Evolutionary conservation across 805 yeast species (phyloP).

Genomic region (Lachancea quebecensis): DNA sequence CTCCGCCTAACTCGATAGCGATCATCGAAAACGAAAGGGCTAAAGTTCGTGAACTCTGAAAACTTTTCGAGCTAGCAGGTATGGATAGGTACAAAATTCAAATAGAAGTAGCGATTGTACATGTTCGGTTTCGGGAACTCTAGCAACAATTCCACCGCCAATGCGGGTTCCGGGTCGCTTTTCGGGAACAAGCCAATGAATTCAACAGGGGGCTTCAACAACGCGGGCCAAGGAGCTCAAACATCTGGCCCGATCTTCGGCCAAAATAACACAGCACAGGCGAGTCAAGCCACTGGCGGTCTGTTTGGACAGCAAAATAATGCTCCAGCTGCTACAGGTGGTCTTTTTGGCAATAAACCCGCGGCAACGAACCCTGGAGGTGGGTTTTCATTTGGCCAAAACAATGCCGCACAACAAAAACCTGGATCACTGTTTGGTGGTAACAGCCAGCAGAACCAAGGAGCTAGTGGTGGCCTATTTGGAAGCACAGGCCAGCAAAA

Average conservation of each 20-base stretch:
- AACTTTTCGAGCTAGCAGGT: slow-evolving; percentile 1
- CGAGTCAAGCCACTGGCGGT: slow-evolving; percentile 13
- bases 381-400: slow-evolving; percentile 18
- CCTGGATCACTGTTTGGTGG: slow-evolving; percentile 1
- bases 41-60: neutral
- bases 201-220: slow-evolving; percentile 9
- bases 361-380: slow-evolving; percentile 6
- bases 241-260: slow-evolving; percentile 19
- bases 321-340: slow-evolving; percentile 22
- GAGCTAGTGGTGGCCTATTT: slow-evolving; percentile 9
- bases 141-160: slow-evolving; percentile 17
- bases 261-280: slow-evolving; percentile 10
- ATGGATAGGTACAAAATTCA: neutral
- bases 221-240: slow-evolving; percentile 23
- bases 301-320: slow-evolving; percentile 16
- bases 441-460: slow-evolving; percentile 3
- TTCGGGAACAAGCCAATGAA: slow-evolving; percentile 31
- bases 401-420: neutral
- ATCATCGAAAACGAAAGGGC: neutral
- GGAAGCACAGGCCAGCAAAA: slow-evolving; percentile 11
- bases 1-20: neutral
- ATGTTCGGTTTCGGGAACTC: slow-evolving; percentile 23
- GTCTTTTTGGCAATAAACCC: slow-evolving; percentile 31
- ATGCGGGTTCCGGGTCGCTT: slow-evolving; percentile 13
- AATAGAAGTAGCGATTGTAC: neutral